Percentiles rank a stretch among this genome's conserved stretches.
Evolutionary conservation across 306 rosid genomes (phyloP).

Genomic region (Gillenia trifoliata): DNA sequence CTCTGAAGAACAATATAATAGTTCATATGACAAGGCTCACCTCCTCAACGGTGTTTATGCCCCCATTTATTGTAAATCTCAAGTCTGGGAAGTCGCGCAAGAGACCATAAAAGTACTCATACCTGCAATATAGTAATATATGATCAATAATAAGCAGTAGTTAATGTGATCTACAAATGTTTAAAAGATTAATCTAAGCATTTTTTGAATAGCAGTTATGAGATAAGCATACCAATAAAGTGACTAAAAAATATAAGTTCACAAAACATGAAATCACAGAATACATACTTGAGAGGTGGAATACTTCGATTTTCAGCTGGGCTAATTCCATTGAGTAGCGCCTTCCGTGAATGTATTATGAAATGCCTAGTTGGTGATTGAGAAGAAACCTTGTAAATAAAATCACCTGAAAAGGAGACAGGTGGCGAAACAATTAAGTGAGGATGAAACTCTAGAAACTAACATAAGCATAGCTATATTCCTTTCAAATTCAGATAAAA

Average conservation of each 20-base stretch:
- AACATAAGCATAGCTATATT: not conserved
- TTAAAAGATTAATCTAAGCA: not conserved
- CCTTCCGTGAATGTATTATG: conserved; percentile 88
- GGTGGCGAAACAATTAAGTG: conserved; percentile 11
- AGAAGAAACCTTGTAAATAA: conserved; percentile 92
- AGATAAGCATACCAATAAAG: not conserved
- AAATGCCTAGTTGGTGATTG: conserved; percentile 88
- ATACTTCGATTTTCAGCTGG: conserved; percentile 96
- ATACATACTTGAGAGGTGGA: conserved; percentile 87
- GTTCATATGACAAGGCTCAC: conserved; percentile 39
- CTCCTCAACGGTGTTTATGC: conserved; percentile 76
- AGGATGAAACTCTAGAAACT: conserved; percentile 22
- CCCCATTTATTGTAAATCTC: conserved; percentile 94
- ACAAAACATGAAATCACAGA: conserved; percentile 2
- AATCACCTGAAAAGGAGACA: conserved; percentile 67
- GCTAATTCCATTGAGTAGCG: conserved; percentile 85
- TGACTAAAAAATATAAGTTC: not conserved
- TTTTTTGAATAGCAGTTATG: not conserved
- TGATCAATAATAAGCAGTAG: not conserved
- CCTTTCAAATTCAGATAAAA: not conserved
- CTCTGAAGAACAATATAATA: not conserved
- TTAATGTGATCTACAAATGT: not conserved
- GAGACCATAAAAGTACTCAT: conserved; percentile 86
- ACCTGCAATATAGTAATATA: conserved; percentile 45
- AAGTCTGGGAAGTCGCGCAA: conserved; percentile 96